Evolutionary conservation across 768 basidiomycete species (phyloP).

Genomic region (Hericium rajendrae): DNA sequence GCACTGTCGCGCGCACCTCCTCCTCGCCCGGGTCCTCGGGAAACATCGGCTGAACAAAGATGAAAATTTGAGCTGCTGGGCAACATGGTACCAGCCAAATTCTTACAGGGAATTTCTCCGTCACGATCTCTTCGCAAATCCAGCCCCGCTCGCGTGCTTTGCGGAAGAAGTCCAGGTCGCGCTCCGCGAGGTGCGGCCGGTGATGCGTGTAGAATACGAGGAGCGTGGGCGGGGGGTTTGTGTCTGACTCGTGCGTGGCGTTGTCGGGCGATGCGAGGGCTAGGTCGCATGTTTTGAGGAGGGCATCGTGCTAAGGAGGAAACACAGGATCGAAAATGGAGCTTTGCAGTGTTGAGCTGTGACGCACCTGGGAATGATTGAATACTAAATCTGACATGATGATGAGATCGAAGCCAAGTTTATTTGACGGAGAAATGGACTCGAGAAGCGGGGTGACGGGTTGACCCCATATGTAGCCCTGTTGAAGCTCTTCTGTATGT

Average conservation of each 20-base stretch:
- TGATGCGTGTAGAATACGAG: conserved; percentile 90
- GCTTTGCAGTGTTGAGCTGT: no score
- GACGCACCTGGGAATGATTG: conserved; percentile 79
- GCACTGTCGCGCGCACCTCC: conserved; percentile 68
- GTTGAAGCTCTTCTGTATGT: not conserved
- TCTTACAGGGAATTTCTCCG: conserved; percentile 51
- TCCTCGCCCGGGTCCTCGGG: conserved; percentile 78
- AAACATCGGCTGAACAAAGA: conserved; percentile 66
- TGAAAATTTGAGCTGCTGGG: not conserved
- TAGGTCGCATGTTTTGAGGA: conserved; percentile 64
- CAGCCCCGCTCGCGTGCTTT: conserved; percentile 57
- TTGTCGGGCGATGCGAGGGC: conserved; percentile 15
- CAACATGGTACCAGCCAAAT: conserved; percentile 2
- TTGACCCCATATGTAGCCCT: conserved; percentile 84
- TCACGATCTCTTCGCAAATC: conserved; percentile 62
- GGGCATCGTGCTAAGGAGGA: conserved; percentile 58
- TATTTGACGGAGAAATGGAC: conserved; percentile 12
- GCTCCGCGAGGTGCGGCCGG: conserved; percentile 70
- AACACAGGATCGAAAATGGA: not conserved
- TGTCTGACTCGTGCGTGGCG: not conserved
- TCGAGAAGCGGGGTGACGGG: conserved; percentile 37
- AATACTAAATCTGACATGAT: conserved; percentile 91
- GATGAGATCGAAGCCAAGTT: conserved; percentile 56
- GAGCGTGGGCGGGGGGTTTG: conserved; percentile 29
- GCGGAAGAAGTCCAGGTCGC: conserved; percentile 76